Conservation (phyloP, 805 yeast species). For the Kodamaea kakaduensis region DNA sequence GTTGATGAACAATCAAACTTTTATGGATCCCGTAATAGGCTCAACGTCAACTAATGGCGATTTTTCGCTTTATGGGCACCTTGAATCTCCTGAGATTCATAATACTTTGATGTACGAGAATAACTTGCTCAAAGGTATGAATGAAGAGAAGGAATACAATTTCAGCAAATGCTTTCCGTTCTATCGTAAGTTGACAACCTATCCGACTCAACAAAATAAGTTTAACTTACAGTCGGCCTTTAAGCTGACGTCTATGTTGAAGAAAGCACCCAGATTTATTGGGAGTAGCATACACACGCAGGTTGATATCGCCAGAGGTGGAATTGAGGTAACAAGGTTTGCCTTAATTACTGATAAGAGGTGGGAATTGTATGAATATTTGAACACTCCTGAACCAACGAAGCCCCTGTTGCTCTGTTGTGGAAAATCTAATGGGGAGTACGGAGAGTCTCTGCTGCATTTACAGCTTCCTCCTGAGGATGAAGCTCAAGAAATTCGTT, state of each 20-base stretch:
- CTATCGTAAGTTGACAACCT: constrained; percentile 56
- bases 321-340: constrained; percentile 57
- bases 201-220: constrained; percentile 52
- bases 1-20: too few relatives aligned
- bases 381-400: constrained; percentile 29
- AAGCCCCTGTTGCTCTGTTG: constrained; percentile 58
- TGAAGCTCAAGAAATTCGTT: constrained; percentile 14
- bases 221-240: constrained; percentile 19
- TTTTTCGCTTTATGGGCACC: not conserved
- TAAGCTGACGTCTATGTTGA: constrained; percentile 22
- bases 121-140: constrained; percentile 15
- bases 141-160: constrained; percentile 53
- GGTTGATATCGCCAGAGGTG: constrained; percentile 32
- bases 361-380: constrained; percentile 70
- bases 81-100: constrained; percentile 12
- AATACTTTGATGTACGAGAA: constrained; percentile 15
- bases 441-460: constrained; percentile 42
- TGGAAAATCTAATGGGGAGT: constrained; percentile 68
- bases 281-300: constrained; percentile 30
- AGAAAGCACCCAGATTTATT: constrained; percentile 24
- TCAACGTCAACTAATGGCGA: too few relatives aligned
- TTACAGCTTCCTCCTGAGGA: constrained; percentile 18
- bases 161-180: constrained; percentile 82
- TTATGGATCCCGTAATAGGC: too few relatives aligned
- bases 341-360: constrained; percentile 62